A percentile compares a stretch with the other conserved stretches of the same genome.
Conservation (phyloP, 306 rosid species). For the Rosa lucieae region DNA sequence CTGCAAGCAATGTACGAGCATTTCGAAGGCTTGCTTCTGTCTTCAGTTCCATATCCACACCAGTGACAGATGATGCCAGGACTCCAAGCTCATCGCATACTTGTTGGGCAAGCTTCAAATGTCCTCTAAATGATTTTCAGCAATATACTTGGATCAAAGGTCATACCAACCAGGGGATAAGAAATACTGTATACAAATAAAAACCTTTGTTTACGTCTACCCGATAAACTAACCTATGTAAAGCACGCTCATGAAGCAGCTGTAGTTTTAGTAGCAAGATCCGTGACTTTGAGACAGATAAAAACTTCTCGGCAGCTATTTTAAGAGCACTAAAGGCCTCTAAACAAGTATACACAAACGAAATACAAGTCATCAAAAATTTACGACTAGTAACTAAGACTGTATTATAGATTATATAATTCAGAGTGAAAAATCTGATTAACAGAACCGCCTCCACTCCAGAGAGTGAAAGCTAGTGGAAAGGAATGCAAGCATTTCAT, state of each 20-base stretch:
- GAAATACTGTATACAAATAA: neutral
- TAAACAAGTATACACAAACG: conserved; percentile 35
- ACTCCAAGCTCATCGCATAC: conserved; percentile 91
- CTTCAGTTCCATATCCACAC: conserved; percentile 94
- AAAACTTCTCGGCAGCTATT: conserved; percentile 85
- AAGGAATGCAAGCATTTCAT: conserved; percentile 27
- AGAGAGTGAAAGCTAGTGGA: neutral
- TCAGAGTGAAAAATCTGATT: neutral
- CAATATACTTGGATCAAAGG: conserved; percentile 17
- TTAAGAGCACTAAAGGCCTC: conserved; percentile 87
- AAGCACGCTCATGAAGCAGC: conserved; percentile 86
- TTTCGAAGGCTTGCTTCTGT: conserved; percentile 93
- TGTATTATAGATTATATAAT: neutral
- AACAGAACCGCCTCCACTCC: neutral
- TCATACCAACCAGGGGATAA: neutral
- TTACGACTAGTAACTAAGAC: neutral
- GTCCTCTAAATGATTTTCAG: conserved; percentile 53
- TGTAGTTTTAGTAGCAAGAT: conserved; percentile 78
- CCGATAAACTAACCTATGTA: conserved; percentile 59
- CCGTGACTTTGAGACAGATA: conserved; percentile 77
- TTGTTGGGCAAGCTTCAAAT: conserved; percentile 85
- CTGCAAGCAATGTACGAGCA: conserved; percentile 89
- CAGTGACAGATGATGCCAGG: conserved; percentile 83
- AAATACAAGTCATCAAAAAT: conserved; percentile 16
- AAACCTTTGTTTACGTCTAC: conserved; percentile 20